Conservation (phyloP, 768 basidiomycete genomes). For the Boletus fagicola region DNA sequence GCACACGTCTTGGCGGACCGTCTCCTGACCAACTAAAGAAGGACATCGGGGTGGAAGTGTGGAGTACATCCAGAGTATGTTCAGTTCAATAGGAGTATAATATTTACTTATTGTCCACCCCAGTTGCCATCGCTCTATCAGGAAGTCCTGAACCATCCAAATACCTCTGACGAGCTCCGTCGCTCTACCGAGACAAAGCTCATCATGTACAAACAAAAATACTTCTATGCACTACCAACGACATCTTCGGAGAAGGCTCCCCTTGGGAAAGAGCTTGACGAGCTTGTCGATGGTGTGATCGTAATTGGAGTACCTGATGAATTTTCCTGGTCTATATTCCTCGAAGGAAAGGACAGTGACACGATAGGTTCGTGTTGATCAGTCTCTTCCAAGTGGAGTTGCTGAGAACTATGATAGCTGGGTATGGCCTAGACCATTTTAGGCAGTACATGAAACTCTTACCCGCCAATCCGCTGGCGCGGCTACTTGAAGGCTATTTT, state of each 20-base stretch:
- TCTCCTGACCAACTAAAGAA: conserved; percentile 55
- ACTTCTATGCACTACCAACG: conserved; percentile 59
- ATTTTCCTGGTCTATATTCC: conserved; percentile 73
- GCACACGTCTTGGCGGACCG: conserved; percentile 71
- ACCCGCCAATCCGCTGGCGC: conserved; percentile 54
- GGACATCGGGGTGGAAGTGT: conserved; percentile 68
- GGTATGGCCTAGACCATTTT: conserved; percentile 57
- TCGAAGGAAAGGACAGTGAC: conserved; percentile 73
- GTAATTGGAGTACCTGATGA: conserved; percentile 76
- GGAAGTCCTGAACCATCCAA: conserved; percentile 79
- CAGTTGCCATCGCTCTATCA: conserved; percentile 73
- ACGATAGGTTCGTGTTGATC: conserved; percentile 54
- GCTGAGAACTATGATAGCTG: conserved; percentile 41
- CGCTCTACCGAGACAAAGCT: conserved; percentile 73
- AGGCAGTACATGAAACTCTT: conserved; percentile 64
- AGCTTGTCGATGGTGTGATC: conserved; percentile 71
- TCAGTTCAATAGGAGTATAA: background rate
- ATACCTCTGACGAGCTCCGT: conserved; percentile 78
- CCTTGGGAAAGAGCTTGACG: conserved; percentile 63
- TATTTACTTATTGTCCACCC: conserved; percentile 11
- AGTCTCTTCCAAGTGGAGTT: background rate
- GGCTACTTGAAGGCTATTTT: conserved; percentile 66
- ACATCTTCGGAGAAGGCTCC: conserved; percentile 41
- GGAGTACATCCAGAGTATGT: conserved; percentile 56
- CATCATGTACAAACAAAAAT: conserved; percentile 58